These are phyloP conservation scores for Poteriospumella lacustris DNA, from an alignment of 108 stramenopile species.

Conservation along the genomic window DNA sequence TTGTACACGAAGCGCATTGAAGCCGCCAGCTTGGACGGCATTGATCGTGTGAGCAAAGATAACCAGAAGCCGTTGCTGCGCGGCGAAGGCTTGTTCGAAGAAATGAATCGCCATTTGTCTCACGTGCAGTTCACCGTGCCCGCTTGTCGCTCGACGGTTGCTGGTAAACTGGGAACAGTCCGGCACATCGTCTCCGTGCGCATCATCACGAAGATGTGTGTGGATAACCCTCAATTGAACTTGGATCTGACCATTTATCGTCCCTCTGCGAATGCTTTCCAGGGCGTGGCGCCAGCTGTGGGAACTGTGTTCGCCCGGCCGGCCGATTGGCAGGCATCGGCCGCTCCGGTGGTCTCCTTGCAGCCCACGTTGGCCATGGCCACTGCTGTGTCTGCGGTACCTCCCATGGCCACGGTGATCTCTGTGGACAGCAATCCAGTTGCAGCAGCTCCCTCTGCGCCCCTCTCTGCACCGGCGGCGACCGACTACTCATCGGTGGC, in stretches of 20 bases:
- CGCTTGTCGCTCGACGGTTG: not conserved
- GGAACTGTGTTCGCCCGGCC: not conserved
- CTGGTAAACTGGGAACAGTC: not conserved
- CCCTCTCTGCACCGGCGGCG: too few relatives aligned
- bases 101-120: not conserved
- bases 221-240: not conserved
- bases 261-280: not conserved
- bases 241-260: not conserved
- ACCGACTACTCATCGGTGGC: too few relatives aligned
- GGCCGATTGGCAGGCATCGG: not conserved
- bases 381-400: too few relatives aligned
- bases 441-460: too few relatives aligned
- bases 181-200: not conserved
- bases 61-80: not conserved
- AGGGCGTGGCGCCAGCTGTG: not conserved
- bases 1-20: not conserved
- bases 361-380: too few relatives aligned
- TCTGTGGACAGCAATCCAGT: too few relatives aligned
- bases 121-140: not conserved
- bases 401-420: too few relatives aligned
- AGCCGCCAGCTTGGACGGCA: not conserved
- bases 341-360: too few relatives aligned
- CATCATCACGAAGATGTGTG: not conserved
- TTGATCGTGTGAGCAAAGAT: not conserved
- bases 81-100: not conserved